These are phyloP conservation scores for Calonectria hongkongensis DNA, from an alignment of 2,329 filamentous ascomycete species.

Conservation along the genomic window DNA sequence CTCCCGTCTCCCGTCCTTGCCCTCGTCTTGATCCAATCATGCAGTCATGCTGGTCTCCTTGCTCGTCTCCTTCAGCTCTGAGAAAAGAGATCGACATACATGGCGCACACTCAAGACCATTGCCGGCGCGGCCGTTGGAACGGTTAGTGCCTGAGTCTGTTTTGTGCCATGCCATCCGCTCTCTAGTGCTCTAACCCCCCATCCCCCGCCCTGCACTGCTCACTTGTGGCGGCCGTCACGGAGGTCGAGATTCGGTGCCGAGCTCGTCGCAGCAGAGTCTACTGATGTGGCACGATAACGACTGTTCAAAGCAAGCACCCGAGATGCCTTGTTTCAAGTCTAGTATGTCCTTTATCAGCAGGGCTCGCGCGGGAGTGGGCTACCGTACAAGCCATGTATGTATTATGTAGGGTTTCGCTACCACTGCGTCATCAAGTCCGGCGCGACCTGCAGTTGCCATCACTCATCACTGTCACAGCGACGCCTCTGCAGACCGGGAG, in stretches of 20 bases:
- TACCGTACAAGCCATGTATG: not conserved
- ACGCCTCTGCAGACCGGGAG: constrained; percentile 31
- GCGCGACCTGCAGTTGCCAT: constrained; percentile 34
- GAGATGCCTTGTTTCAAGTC: constrained; percentile 15
- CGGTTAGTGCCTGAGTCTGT: constrained; percentile 50
- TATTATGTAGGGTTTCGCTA: constrained; percentile 8
- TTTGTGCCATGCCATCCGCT: constrained; percentile 45
- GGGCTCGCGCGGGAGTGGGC: constrained; percentile 1
- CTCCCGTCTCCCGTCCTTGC: constrained; percentile 13
- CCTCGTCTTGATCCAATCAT: constrained; percentile 18
- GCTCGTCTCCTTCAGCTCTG: not conserved
- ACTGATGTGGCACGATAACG: constrained; percentile 31
- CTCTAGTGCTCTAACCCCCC: constrained; percentile 39
- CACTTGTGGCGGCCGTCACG: constrained; percentile 2
- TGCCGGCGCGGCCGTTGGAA: constrained; percentile 44
- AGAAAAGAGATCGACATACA: constrained; percentile 24
- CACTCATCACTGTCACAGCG: constrained; percentile 31
- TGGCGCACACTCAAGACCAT: constrained; percentile 39
- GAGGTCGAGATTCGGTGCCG: constrained; percentile 27
- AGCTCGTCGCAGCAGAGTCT: constrained; percentile 46
- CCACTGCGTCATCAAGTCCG: constrained; percentile 34
- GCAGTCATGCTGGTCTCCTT: not conserved
- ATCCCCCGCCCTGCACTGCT: not conserved
- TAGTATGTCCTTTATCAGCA: not conserved
- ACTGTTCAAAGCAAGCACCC: constrained; percentile 3